A percentile compares a stretch with the other conserved stretches of the same genome.
Evolutionary conservation across 164 flowering plant species (phyloP).

Genomic region (Nymphaea colorata): DNA sequence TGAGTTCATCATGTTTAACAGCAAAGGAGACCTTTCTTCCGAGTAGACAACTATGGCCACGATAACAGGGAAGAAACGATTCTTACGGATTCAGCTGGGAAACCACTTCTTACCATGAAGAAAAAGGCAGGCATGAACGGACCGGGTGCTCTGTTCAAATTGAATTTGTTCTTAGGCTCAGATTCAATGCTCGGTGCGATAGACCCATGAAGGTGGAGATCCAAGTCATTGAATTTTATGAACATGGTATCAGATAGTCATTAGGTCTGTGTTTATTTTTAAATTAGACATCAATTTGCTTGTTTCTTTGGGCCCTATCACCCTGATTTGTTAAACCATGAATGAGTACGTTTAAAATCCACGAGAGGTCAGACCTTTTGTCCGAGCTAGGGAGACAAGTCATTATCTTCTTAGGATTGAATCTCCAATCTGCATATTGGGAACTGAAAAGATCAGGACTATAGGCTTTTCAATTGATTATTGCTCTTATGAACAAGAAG

Average conservation of each 20-base stretch:
- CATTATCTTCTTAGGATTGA: not conserved
- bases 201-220: not conserved
- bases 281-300: too few species aligned
- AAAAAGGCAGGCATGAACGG: slow-evolving; percentile 35
- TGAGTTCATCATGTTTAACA: slow-evolving; percentile 58
- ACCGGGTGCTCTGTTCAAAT: too few species aligned
- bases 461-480: not conserved
- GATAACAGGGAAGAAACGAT: slow-evolving; percentile 26
- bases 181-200: not conserved
- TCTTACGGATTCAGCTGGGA: slow-evolving; percentile 62
- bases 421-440: not conserved
- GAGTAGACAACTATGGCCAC: slow-evolving; percentile 55
- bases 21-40: slow-evolving; percentile 42
- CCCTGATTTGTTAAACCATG: too few species aligned
- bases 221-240: not conserved
- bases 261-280: too few species aligned
- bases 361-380: not conserved
- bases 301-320: too few species aligned
- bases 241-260: too few species aligned
- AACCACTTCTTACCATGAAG: slow-evolving; percentile 56
- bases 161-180: not conserved
- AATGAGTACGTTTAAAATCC: not conserved
- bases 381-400: not conserved
- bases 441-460: not conserved
- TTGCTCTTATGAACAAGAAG: not conserved